Evolutionary conservation across 2,329 filamentous ascomycete genomes (phyloP).

Genomic region (Colletotrichum sp.): DNA sequence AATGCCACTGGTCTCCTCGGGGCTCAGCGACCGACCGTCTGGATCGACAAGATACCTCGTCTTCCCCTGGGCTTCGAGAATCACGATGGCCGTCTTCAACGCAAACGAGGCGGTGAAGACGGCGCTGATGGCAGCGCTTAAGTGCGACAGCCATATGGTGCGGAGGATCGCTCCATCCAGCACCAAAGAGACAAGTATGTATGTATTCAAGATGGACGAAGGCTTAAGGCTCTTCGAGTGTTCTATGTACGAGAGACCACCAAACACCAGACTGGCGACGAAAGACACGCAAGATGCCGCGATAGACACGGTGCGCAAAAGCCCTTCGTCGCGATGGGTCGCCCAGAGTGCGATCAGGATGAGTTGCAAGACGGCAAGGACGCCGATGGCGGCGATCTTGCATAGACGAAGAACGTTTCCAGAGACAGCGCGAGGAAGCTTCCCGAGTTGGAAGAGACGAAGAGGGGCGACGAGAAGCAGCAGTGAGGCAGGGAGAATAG

Average conservation of each 20-base stretch:
- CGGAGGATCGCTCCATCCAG: slow-evolving; percentile 38
- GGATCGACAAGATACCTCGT: slow-evolving; percentile 31
- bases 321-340: slow-evolving; percentile 10
- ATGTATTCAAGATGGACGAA: slow-evolving; percentile 36
- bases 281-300: slow-evolving; percentile 37
- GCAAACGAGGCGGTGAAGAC: slow-evolving; percentile 39
- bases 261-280: slow-evolving; percentile 34
- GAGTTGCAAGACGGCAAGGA: slow-evolving; percentile 36
- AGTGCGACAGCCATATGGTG: slow-evolving; percentile 36
- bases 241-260: slow-evolving; percentile 40
- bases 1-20: slow-evolving; percentile 41
- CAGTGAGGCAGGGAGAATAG: slow-evolving; percentile 33
- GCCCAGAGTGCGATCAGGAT: slow-evolving; percentile 37
- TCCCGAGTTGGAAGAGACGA: slow-evolving; percentile 32
- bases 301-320: slow-evolving; percentile 31
- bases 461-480: slow-evolving; percentile 35
- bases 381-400: slow-evolving; percentile 27
- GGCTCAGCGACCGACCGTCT: slow-evolving; percentile 32
- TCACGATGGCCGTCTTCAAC: slow-evolving; percentile 38
- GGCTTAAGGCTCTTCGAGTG: slow-evolving; percentile 38
- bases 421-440: slow-evolving; percentile 28
- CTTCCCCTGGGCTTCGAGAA: slow-evolving; percentile 46
- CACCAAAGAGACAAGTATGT: slow-evolving; percentile 35
- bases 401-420: slow-evolving; percentile 26
- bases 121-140: slow-evolving; percentile 29